Evolutionary conservation across 345 rosid genomes (phyloP).

Genomic region (Cardamine occulta): DNA sequence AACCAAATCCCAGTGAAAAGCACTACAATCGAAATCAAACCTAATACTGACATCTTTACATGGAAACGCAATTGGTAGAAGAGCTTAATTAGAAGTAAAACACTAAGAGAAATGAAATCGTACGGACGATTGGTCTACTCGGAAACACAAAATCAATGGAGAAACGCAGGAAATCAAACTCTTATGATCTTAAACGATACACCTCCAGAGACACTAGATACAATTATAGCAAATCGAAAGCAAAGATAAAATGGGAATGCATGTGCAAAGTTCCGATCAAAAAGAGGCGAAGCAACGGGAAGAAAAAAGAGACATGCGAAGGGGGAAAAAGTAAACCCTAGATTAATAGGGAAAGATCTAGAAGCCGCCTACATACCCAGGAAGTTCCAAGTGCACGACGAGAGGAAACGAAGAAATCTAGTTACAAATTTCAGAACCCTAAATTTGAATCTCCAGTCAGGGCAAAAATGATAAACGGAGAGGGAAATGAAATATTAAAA

Average conservation of each 20-base stretch:
- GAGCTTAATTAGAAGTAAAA: background rate
- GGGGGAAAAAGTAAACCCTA: conserved; percentile 26
- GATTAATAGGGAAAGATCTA: background rate
- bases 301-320: background rate
- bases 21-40: conserved; percentile 11
- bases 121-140: conserved; percentile 22
- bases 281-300: conserved; percentile 30
- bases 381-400: conserved; percentile 14
- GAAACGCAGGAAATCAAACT: conserved; percentile 21
- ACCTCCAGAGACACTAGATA: background rate
- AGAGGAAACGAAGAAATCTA: conserved; percentile 24
- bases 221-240: background rate
- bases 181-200: background rate
- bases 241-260: conserved; percentile 18
- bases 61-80: background rate
- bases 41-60: background rate
- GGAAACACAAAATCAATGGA: conserved; percentile 9
- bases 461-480: background rate
- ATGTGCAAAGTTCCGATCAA: conserved; percentile 36
- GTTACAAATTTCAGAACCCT: conserved; percentile 21
- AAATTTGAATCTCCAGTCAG: conserved; percentile 19
- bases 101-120: conserved; percentile 15
- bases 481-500: conserved; percentile 25
- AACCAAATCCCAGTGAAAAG: background rate
- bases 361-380: conserved; percentile 11